A percentile compares a stretch with the other conserved stretches of the same genome.
These are phyloP conservation scores for Mesembryanthemum crystallinum DNA, from an alignment of 148 eudicot species.

Conservation along the genomic window DNA sequence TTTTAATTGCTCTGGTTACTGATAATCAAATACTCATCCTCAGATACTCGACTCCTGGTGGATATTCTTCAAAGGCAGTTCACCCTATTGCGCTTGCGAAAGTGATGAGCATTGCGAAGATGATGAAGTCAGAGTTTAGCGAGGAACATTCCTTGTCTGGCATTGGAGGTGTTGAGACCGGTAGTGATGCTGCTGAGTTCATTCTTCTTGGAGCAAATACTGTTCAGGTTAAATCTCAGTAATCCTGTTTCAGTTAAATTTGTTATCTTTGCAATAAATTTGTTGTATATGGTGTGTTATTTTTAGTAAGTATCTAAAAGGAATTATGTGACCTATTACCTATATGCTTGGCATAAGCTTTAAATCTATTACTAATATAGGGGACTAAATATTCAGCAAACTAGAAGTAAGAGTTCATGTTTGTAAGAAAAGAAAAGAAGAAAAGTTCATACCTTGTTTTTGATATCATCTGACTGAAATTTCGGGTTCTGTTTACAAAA, in stretches of 20 bases:
- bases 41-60: conserved; percentile 98
- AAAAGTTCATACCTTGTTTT: too few species aligned
- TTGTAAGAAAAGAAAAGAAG: too few species aligned
- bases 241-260: background rate
- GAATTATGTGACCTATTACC: background rate
- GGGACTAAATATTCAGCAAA: background rate
- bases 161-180: conserved; percentile 97
- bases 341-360: too few species aligned
- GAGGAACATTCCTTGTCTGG: conserved; percentile 81
- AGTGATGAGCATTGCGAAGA: conserved; percentile 93
- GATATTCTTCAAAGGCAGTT: conserved; percentile 91
- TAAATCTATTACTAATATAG: background rate
- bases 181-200: conserved; percentile 96
- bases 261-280: background rate
- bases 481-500: background rate
- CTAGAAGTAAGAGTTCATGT: background rate
- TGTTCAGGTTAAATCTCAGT: conserved; percentile 67
- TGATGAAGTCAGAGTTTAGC: conserved; percentile 84
- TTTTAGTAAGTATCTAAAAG: too few species aligned
- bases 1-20: background rate
- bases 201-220: conserved; percentile 95
- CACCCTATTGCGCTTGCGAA: conserved; percentile 99
- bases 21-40: conserved; percentile 1
- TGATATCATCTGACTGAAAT: background rate
- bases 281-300: background rate